A percentile compares a stretch with the other conserved stretches of the same genome.
Conservation (phyloP, 129 eudicot species). For the Lactuca saligna region DNA sequence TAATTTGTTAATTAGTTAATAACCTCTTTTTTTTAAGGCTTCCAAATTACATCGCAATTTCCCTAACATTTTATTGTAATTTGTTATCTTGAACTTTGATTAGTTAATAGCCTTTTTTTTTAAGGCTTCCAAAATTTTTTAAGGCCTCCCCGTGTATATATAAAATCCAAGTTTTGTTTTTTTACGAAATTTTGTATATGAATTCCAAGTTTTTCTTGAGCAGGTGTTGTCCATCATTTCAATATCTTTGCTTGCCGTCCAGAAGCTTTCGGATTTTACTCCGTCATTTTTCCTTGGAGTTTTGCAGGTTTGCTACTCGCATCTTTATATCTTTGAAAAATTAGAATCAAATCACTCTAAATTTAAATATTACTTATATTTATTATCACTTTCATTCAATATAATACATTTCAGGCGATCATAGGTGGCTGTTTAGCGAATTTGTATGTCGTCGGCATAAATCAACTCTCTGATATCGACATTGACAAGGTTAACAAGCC, state of each 20-base stretch:
- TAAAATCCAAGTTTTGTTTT: not conserved
- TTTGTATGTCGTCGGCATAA: constrained; percentile 34
- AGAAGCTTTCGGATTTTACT: constrained; percentile 24
- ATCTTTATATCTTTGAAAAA: no score
- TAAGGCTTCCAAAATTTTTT: no score
- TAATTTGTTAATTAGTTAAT: no score
- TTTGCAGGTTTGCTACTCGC: constrained; percentile 26
- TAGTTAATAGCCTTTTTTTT: no score
- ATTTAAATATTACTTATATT: no score
- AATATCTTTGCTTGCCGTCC: constrained; percentile 33
- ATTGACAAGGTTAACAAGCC: constrained; percentile 43
- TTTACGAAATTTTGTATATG: not conserved
- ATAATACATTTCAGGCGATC: constrained; percentile 24
- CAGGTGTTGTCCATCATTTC: constrained; percentile 36
- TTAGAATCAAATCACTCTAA: not conserved
- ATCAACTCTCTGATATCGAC: constrained; percentile 35
- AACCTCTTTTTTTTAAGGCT: no score
- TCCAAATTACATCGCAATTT: no score
- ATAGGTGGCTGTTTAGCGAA: constrained; percentile 36
- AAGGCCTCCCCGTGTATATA: not conserved
- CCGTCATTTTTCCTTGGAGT: constrained; percentile 35
- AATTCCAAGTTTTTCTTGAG: not conserved
- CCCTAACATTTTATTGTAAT: no score
- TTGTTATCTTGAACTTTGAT: no score
- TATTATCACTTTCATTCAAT: not conserved